A percentile compares a stretch with the other conserved stretches of the same genome.
These are phyloP conservation scores for Halenospora varia DNA, from an alignment of 495 filamentous ascomycete species.

Conservation along the genomic window DNA sequence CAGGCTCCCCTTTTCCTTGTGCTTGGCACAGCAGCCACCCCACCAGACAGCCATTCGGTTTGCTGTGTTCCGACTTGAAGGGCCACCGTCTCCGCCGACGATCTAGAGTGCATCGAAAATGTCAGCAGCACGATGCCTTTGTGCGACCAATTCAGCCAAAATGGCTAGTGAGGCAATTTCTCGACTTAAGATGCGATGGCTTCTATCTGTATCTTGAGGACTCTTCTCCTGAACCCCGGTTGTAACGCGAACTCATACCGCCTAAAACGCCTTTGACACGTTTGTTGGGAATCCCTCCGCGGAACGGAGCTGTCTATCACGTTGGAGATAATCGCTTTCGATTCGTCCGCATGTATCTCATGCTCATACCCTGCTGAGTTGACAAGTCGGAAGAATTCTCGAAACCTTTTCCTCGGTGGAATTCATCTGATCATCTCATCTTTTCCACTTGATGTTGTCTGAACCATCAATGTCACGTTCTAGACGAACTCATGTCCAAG, in stretches of 20 bases:
- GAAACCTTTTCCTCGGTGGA: not conserved
- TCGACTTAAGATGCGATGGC: not conserved
- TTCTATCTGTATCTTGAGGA: not conserved
- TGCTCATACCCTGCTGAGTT: not conserved
- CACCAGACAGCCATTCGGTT: not conserved
- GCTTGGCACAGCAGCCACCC: not conserved
- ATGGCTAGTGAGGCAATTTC: not conserved
- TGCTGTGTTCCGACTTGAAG: not conserved
- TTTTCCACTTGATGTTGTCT: not conserved
- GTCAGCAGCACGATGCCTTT: not conserved
- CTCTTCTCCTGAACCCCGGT: not conserved
- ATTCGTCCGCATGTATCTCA: not conserved
- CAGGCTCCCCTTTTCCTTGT: not conserved
- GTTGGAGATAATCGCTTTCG: not conserved
- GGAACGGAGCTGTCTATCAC: not conserved
- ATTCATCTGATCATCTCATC: not conserved
- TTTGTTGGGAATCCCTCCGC: not conserved
- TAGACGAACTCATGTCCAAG: not conserved
- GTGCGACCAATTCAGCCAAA: not conserved
- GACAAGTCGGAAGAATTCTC: not conserved
- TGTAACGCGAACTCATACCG: not conserved
- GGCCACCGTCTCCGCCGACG: not conserved
- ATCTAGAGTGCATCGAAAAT: not conserved
- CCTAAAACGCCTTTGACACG: not conserved
- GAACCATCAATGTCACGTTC: not conserved